These are phyloP conservation scores for Diplocarpon mali DNA, from an alignment of 2,329 filamentous ascomycete species.

Conservation along the genomic window DNA sequence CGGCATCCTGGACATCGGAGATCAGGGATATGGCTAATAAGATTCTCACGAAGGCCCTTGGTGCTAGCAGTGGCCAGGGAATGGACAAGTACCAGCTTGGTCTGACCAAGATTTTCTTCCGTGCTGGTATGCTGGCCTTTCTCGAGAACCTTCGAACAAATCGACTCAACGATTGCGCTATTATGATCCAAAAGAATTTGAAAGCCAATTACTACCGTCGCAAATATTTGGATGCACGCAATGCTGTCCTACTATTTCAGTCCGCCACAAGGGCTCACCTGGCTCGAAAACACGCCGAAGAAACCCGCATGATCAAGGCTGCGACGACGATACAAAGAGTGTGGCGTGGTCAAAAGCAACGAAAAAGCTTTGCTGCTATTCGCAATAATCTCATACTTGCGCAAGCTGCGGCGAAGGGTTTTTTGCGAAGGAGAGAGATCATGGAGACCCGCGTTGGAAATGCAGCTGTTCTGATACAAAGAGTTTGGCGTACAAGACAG, in stretches of 20 bases:
- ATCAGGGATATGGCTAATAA: slow-evolving; percentile 90
- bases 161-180: slow-evolving; percentile 83
- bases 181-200: slow-evolving; percentile 98
- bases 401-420: slow-evolving; percentile 86
- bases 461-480: slow-evolving; percentile 81
- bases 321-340: slow-evolving; percentile 91
- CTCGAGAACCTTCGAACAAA: slow-evolving; percentile 87
- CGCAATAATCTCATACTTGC: slow-evolving; percentile 78
- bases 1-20: slow-evolving; percentile 81
- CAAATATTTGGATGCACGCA: slow-evolving; percentile 77
- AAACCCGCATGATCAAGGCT: slow-evolving; percentile 72
- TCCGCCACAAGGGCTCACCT: slow-evolving; percentile 66
- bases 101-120: slow-evolving; percentile 98
- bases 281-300: slow-evolving; percentile 66
- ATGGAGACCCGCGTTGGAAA: slow-evolving; percentile 91
- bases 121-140: slow-evolving; percentile 96
- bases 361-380: slow-evolving; percentile 67
- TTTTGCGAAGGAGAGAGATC: slow-evolving; percentile 79
- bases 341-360: slow-evolving; percentile 86
- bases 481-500: slow-evolving; percentile 73
- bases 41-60: slow-evolving; percentile 81
- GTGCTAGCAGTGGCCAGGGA: slow-evolving; percentile 60
- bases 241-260: slow-evolving; percentile 72
- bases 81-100: slow-evolving; percentile 95
- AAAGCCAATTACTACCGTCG: slow-evolving; percentile 90